phyloP scores from a whole-genome alignment of 495 filamentous ascomycete genomes.

The Cryomyces minteri region DNA sequence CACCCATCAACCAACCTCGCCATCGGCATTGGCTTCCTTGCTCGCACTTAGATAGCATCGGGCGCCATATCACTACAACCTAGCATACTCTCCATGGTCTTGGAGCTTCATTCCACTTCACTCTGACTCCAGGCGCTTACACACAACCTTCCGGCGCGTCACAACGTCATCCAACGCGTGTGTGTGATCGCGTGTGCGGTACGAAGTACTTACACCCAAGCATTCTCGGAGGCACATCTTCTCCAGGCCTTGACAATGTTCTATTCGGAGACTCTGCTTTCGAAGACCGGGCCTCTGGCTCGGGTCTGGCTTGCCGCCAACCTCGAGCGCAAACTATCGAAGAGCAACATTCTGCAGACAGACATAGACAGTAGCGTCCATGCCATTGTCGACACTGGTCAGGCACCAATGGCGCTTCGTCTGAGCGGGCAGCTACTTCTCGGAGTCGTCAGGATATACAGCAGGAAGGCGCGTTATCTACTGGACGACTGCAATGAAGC shows the following conservation, averaged over 20 bases:
- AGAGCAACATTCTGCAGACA: slow-evolving; percentile 80
- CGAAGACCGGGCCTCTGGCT: slow-evolving; percentile 90
- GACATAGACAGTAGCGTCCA: slow-evolving; percentile 85
- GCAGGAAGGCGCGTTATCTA: slow-evolving; percentile 86
- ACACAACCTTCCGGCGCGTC: too few species aligned
- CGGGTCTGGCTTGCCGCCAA: slow-evolving; percentile 97
- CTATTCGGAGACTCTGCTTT: slow-evolving; percentile 90
- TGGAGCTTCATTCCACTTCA: too few species aligned
- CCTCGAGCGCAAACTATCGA: slow-evolving; percentile 90
- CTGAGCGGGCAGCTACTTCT: slow-evolving; percentile 85
- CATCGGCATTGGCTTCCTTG: too few species aligned
- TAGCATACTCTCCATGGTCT: too few species aligned
- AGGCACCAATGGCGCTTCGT: slow-evolving; percentile 87
- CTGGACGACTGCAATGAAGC: slow-evolving; percentile 96
- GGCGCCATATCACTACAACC: too few species aligned
- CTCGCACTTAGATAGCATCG: too few species aligned
- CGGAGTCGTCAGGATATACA: slow-evolving; percentile 94
- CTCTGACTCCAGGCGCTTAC: too few species aligned
- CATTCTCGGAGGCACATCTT: too few species aligned
- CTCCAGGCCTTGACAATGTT: slow-evolving; percentile 43
- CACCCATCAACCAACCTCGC: too few species aligned
- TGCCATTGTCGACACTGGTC: slow-evolving; percentile 83
- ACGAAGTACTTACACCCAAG: too few species aligned
- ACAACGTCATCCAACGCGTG: too few species aligned
- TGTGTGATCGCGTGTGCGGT: too few species aligned